Evolutionary conservation across 371 early-diverging fungal species (phyloP), one percentile per base, ranked within the genome.

Genomic region (Fennellomyces sp.): DNA sequence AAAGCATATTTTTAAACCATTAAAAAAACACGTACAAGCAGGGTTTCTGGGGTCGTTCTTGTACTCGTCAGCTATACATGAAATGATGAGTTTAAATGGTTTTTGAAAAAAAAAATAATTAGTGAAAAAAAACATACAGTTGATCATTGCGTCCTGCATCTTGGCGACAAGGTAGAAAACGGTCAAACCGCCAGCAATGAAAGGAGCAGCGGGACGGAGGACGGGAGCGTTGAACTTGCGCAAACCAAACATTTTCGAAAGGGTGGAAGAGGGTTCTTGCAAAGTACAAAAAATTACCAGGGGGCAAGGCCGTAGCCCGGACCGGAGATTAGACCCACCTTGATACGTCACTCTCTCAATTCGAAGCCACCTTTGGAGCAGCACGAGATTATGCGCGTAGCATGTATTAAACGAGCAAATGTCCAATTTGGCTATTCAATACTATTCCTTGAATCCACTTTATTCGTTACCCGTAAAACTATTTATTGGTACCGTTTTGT

Each of bases 41-140:
- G 81, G 81, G 75, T 81, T 81, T 74, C 81, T 75, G 68, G 81
- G 81, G 57, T 81, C 81, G 70, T 81, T 78, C 61, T 59, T 81
- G 73, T 76, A 81, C 28, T 78, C 70, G 0, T 81, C 81, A 55
- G 64, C 81, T 81, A 71, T 41, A 45, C 17, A 23, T 21, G 4
- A 17, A 45, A 11, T 21, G 3, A 45, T 21, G 51, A 28, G n/a
- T n/a, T n/a, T n/a, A n/a, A n/a, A n/a, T n/a, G n/a, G n/a, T n/a
- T n/a, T n/a, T n/a, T n/a, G n/a, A 36, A 30, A 26, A 38, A 53
- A 56, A 27, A 31, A 56, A 27, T 21, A 7, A 5, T 21, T 5
- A 53, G n/a, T 31, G 15, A 55, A 45, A 45, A 19, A 23, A 17
- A 15, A 49, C 66, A 63, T 78, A 81, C 81, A 58, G 66, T 81